Evolutionary conservation across 2,329 filamentous ascomycete genomes (phyloP).

Genomic region (Paecilomyces dactylethromorphus): DNA sequence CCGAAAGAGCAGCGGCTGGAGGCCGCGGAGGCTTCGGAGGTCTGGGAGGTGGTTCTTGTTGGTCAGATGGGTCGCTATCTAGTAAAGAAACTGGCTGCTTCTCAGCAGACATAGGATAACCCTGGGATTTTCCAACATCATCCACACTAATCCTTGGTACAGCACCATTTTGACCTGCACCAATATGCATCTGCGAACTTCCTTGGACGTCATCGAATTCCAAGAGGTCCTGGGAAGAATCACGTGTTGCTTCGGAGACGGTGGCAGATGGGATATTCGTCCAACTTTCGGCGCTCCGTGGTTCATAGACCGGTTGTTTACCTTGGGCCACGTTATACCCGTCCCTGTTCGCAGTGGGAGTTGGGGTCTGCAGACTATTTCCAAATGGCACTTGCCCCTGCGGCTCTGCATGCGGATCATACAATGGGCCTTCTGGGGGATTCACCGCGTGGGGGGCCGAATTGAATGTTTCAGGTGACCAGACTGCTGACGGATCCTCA

Average conservation of each 20-base stretch:
- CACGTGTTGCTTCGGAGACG: conserved; percentile 18
- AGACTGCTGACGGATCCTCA: conserved; percentile 5
- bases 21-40: conserved; percentile 2
- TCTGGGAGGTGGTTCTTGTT: not conserved
- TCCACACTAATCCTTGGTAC: not conserved
- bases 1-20: conserved; percentile 12
- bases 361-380: not conserved
- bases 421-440: not conserved
- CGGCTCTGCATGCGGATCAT: conserved; percentile 6
- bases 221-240: conserved; percentile 26
- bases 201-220: conserved; percentile 17
- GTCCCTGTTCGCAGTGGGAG: not conserved
- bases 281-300: conserved; percentile 12
- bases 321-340: not conserved
- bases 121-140: not conserved
- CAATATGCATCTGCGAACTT: conserved; percentile 1
- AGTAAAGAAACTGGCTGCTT: not conserved
- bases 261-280: conserved; percentile 14
- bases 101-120: not conserved
- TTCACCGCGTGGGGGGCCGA: not conserved
- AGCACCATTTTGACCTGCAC: not conserved
- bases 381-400: conserved; percentile 6
- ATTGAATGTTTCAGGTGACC: not conserved
- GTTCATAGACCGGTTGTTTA: conserved; percentile 6
- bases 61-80: not conserved